phyloP scores from a whole-genome alignment of 208 protist species.

The Leishmania amazonensis region DNA sequence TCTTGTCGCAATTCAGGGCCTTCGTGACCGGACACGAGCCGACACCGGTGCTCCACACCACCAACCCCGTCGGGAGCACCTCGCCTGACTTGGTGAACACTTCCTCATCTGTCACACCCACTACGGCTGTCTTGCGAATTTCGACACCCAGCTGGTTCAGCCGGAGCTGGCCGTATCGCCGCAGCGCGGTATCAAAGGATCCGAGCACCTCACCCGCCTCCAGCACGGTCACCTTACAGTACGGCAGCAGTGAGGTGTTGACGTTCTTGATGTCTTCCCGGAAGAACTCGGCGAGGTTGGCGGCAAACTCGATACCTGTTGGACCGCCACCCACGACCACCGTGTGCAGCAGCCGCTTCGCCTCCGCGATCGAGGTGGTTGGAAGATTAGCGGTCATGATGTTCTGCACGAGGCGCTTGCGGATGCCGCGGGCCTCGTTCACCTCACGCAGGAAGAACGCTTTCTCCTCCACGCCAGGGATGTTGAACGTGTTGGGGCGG shows the following conservation, averaged over 20 bases:
- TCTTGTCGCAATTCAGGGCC: slow-evolving; percentile 73
- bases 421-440: slow-evolving; percentile 86
- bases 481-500: slow-evolving; percentile 92
- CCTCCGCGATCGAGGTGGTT: slow-evolving; percentile 69
- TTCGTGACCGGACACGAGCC: slow-evolving; percentile 79
- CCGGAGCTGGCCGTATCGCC: slow-evolving; percentile 73
- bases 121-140: slow-evolving; percentile 72
- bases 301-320: slow-evolving; percentile 90
- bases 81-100: slow-evolving; percentile 77
- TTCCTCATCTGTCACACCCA: slow-evolving; percentile 68
- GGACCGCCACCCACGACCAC: slow-evolving; percentile 93
- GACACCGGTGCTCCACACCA: slow-evolving; percentile 91
- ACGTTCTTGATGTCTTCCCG: slow-evolving; percentile 80
- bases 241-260: slow-evolving; percentile 59
- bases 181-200: slow-evolving; percentile 83
- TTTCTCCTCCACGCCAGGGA: slow-evolving; percentile 89
- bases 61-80: slow-evolving; percentile 62
- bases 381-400: slow-evolving; percentile 92
- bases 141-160: slow-evolving; percentile 71
- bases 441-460: slow-evolving; percentile 92
- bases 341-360: slow-evolving; percentile 84
- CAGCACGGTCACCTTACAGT: slow-evolving; percentile 88
- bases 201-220: slow-evolving; percentile 90
- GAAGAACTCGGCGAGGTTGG: slow-evolving; percentile 91
- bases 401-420: slow-evolving; percentile 92